phyloP scores from a whole-genome alignment of 208 protist genomes.

The Trypanosoma scelopori region DNA sequence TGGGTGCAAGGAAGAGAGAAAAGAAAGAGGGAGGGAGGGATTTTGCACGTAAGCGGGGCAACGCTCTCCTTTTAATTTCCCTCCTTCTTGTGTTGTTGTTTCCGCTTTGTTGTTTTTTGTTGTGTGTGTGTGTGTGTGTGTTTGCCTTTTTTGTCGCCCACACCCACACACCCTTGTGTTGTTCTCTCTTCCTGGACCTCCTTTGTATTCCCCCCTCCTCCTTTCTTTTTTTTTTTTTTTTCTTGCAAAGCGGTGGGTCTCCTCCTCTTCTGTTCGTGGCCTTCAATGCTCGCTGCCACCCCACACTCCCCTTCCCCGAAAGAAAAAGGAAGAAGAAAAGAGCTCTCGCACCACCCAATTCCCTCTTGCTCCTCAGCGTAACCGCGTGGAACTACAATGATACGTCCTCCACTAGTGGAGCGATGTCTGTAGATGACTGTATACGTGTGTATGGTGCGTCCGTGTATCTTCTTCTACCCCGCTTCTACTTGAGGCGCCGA shows the following conservation, averaged over 20 bases:
- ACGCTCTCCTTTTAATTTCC: not conserved
- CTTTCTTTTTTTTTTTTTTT: not conserved
- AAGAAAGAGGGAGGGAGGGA: not conserved
- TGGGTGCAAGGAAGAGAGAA: no score
- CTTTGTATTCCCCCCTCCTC: not conserved
- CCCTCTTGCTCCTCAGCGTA: not conserved
- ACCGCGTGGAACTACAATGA: no score
- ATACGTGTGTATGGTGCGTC: not conserved
- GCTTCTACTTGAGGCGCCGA: not conserved
- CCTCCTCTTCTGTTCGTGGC: no score
- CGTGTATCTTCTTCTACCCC: not conserved
- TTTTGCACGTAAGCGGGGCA: no score
- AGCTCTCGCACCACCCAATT: not conserved
- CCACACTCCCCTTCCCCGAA: not conserved
- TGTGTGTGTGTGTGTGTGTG: not conserved
- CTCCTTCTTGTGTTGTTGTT: not conserved
- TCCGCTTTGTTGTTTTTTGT: constrained; percentile 1
- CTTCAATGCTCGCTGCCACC: no score
- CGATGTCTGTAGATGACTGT: no score
- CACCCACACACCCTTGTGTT: no score
- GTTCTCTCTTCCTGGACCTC: no score
- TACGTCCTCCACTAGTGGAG: no score
- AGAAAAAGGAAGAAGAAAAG: no score
- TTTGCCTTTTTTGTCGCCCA: not conserved
- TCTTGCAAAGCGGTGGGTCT: not conserved